phyloP scores from a whole-genome alignment of 2,329 filamentous ascomycete genomes.

The Curvularia sp. region DNA sequence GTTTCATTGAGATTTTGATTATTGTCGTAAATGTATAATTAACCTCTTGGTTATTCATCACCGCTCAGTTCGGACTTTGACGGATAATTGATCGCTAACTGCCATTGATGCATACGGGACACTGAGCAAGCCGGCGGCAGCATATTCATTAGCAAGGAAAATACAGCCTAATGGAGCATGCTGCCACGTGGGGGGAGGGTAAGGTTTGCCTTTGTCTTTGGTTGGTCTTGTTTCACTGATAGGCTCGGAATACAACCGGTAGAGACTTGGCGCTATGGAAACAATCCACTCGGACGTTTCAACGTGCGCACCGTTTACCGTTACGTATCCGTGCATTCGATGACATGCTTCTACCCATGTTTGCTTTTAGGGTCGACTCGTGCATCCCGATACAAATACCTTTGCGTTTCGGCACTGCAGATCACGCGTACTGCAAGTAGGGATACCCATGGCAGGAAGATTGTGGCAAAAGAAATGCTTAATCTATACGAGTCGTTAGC shows the following conservation, averaged over 20 bases:
- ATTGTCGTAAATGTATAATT: neutral
- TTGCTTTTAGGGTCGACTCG: neutral
- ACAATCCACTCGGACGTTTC: no score
- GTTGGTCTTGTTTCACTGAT: no score
- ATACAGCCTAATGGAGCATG: neutral
- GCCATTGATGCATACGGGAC: neutral
- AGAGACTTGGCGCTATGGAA: no score
- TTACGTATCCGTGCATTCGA: neutral
- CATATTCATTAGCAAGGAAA: neutral
- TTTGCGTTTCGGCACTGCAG: neutral
- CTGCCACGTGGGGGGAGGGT: neutral
- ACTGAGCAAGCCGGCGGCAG: neutral
- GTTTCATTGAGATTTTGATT: no score
- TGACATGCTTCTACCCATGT: neutral
- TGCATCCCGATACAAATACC: neutral
- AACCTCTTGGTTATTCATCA: neutral
- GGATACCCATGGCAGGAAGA: neutral
- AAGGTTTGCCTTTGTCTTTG: no score
- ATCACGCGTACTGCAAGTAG: neutral
- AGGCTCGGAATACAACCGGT: no score
- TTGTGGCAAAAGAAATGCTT: neutral
- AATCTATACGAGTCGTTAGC: neutral
- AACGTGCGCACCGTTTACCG: neutral
- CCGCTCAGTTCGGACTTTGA: neutral
- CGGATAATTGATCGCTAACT: neutral